phyloP scores from a whole-genome alignment of 2,329 filamentous ascomycete genomes.

The Trichoderma atrobrunneum region DNA sequence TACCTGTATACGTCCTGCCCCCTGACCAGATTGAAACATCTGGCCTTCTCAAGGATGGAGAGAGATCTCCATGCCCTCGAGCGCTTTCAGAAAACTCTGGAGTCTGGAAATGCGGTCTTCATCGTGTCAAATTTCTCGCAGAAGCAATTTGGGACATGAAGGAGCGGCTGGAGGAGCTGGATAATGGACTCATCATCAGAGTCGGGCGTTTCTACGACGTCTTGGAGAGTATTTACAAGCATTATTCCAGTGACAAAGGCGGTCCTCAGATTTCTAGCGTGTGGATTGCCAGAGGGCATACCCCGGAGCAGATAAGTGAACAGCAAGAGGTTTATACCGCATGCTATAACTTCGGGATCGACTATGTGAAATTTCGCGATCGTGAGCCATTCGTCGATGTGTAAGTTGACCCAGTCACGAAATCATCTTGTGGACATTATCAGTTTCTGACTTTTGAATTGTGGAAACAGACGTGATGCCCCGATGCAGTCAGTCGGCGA shows the following conservation, averaged over 20 bases:
- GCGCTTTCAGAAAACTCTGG: slow-evolving; percentile 59
- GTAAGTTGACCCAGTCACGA: slow-evolving; percentile 47
- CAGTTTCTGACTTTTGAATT: background rate
- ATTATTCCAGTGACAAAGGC: slow-evolving; percentile 37
- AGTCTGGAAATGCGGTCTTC: slow-evolving; percentile 70
- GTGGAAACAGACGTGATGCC: slow-evolving; percentile 58
- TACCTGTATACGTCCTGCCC: slow-evolving; percentile 68
- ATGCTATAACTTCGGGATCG: slow-evolving; percentile 51
- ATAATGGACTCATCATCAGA: slow-evolving; percentile 61
- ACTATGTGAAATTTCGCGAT: slow-evolving; percentile 66
- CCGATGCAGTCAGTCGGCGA: slow-evolving; percentile 53
- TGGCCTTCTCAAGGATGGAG: slow-evolving; percentile 60
- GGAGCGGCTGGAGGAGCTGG: slow-evolving; percentile 53
- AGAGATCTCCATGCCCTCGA: slow-evolving; percentile 63
- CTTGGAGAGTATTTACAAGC: slow-evolving; percentile 54
- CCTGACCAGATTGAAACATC: slow-evolving; percentile 71
- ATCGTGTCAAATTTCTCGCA: slow-evolving; percentile 68
- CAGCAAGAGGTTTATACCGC: slow-evolving; percentile 53
- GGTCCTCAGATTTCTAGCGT: slow-evolving; percentile 54
- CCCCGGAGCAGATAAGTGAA: slow-evolving; percentile 65
- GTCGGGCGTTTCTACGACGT: slow-evolving; percentile 61
- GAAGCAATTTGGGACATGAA: slow-evolving; percentile 74
- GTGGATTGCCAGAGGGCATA: slow-evolving; percentile 73
- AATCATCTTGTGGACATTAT: background rate
- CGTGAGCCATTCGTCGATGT: slow-evolving; percentile 80